phyloP scores from a whole-genome alignment of 2,329 filamentous ascomycete species.

The Botrytis pseudocinerea region DNA sequence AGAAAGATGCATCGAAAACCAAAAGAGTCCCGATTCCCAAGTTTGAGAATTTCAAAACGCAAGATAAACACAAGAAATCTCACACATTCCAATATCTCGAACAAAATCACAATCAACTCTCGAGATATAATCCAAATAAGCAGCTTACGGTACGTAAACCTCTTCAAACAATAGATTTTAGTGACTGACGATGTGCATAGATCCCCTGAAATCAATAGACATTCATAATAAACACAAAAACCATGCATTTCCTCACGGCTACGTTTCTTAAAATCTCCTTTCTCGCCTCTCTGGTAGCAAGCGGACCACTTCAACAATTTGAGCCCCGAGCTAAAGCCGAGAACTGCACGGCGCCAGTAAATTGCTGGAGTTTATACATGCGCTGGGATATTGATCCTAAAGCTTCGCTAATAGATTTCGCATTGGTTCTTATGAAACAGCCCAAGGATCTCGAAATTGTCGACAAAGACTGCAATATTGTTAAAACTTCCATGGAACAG shows the following conservation, averaged over 20 bases:
- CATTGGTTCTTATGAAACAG: background rate
- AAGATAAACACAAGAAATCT: background rate
- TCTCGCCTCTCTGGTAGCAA: background rate
- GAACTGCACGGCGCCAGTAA: background rate
- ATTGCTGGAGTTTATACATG: background rate
- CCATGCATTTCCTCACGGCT: background rate
- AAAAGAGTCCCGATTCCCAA: background rate
- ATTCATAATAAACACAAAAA: background rate
- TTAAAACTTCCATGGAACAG: background rate
- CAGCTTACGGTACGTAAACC: background rate
- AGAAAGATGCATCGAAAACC: background rate
- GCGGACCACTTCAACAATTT: background rate
- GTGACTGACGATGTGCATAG: background rate
- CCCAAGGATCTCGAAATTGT: background rate
- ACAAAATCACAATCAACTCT: background rate
- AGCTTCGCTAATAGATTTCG: fast-evolving
- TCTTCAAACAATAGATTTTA: background rate
- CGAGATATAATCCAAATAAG: background rate
- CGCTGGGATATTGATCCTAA: background rate
- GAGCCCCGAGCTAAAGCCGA: background rate
- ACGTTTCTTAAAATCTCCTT: background rate
- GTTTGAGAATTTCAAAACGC: background rate
- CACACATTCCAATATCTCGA: background rate
- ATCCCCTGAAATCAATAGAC: background rate
- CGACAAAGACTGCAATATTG: background rate